A percentile compares a stretch with the other conserved stretches of the same genome.
Evolutionary conservation across 257 asterid genomes (phyloP).

Genomic region (Paulownia fortunei): DNA sequence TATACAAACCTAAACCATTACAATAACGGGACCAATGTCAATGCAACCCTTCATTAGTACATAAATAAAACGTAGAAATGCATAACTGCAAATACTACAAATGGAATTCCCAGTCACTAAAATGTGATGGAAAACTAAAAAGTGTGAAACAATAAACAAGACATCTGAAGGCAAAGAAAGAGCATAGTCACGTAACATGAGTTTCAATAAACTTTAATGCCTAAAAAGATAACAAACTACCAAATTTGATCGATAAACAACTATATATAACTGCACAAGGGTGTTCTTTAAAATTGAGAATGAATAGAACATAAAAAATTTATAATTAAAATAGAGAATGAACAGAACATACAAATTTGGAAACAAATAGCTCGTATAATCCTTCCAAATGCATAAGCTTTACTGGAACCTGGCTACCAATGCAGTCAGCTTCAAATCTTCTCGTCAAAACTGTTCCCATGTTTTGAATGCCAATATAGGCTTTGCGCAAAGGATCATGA

Average conservation of each 20-base stretch:
- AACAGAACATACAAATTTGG: constrained; percentile 43
- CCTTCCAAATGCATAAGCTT: constrained; percentile 88
- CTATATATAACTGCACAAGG: neutral
- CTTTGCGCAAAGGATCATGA: constrained; percentile 79
- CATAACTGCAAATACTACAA: neutral
- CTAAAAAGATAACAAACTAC: neutral
- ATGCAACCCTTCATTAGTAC: neutral
- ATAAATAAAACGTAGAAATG: neutral
- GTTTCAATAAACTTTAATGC: neutral
- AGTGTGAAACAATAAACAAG: neutral
- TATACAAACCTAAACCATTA: neutral
- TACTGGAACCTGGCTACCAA: constrained; percentile 77
- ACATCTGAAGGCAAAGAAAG: neutral
- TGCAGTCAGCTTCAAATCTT: constrained; percentile 80
- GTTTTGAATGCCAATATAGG: constrained; percentile 80
- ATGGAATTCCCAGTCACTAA: neutral
- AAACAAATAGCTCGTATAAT: constrained; percentile 71
- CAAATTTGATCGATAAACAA: neutral
- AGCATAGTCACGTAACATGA: neutral
- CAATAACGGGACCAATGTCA: neutral
- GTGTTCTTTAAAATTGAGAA: neutral
- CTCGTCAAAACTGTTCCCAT: constrained; percentile 79
- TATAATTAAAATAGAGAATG: constrained; percentile 36
- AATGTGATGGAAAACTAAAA: neutral
- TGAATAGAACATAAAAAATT: constrained; percentile 41